Conservation (phyloP, 495 filamentous ascomycete species). For the Aspergillus avenaceus region DNA sequence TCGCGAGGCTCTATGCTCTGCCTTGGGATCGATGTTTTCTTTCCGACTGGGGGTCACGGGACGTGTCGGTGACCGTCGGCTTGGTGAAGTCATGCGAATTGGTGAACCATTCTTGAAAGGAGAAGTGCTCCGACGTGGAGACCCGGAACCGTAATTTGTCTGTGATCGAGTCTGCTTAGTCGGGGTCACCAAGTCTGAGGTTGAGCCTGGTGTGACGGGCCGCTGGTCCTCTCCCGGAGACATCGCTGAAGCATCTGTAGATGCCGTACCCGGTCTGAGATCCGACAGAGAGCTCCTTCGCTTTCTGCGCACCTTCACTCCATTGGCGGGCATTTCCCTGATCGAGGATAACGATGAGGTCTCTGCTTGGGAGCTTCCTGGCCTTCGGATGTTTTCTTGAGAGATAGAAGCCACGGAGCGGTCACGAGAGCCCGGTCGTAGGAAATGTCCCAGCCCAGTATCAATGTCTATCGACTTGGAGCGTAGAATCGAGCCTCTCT, state of each 20-base stretch:
- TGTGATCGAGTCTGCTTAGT: constrained; percentile 29
- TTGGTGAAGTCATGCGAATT: constrained; percentile 28
- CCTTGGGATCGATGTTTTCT: constrained; percentile 48
- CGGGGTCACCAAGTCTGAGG: constrained; percentile 29
- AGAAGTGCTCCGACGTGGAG: constrained; percentile 28
- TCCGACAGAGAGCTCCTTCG: constrained; percentile 90
- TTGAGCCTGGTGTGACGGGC: constrained; percentile 32
- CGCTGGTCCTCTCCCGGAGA: constrained; percentile 33
- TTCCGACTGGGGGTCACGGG: constrained; percentile 50
- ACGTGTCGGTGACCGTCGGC: constrained; percentile 36
- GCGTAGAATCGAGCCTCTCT: constrained; percentile 62
- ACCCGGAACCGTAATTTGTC: constrained; percentile 29
- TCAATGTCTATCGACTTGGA: constrained; percentile 82
- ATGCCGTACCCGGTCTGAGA: constrained; percentile 59
- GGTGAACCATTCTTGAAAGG: constrained; percentile 30
- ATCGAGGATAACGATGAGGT: constrained; percentile 34
- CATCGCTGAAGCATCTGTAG: constrained; percentile 29
- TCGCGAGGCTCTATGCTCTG: constrained; percentile 28
- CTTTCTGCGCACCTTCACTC: constrained; percentile 59
- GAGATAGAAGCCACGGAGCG: constrained; percentile 47
- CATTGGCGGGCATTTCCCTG: constrained; percentile 29
- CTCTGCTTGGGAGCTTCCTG: constrained; percentile 44
- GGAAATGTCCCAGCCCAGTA: constrained; percentile 38
- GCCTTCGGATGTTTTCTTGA: constrained; percentile 41
- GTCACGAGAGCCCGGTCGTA: constrained; percentile 66